Base-by-base conservation (phyloP, 176 grass and related monocot genomes). In the Coix lacrymajobi region DNA sequence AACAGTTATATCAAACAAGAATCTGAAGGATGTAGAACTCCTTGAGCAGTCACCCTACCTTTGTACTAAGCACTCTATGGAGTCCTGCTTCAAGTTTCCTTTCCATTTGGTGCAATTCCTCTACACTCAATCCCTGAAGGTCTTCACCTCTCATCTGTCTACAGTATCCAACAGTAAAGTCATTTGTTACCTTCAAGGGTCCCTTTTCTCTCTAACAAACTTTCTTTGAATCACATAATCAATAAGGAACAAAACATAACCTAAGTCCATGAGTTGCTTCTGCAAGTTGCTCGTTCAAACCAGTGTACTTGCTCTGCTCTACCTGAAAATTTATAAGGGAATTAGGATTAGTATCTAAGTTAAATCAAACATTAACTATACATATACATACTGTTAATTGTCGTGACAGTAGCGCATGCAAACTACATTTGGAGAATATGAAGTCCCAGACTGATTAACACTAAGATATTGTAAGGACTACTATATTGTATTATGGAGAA, bases 71-170 rank as follows among this genome's bases (percentile, higher is more conserved):
- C 38, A 98, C 87, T 58, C 85, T 86, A 36, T 75, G 85, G 36
- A 98, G 75, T 79, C 96, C 89, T 52, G 82, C 80, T 84, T 99
- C 96, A 17, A 99, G 96, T 28, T 89, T 88, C 81, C 64, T 96
- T 87, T 99, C 96, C 73, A 99, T 87, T 73, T 85, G 85, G 37
- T 93, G 91, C 73, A 99, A 71, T 79, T 99, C 87, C 45, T 83
- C 92, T 17, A 92, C 72, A 88, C 76, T 90, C 60, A 96, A 72
- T 39, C 81, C 84, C 22, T 95, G 87, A 88, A 99, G 93, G 37
- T 89, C 89, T 83, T 99, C 91, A 73, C 96, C 96, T 89, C 89
- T 93, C 96, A 99, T 87, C 70, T 90, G 93, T 66, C 96, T 99
- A 70, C 48, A 87, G 36, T 38, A 75, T 52, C 14, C 17, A 81